A percentile compares a stretch with the other conserved stretches of the same genome.
phyloP scores from a whole-genome alignment of 352 stramenopile genomes.

The Hyaloperonospora arabidopsidis region DNA sequence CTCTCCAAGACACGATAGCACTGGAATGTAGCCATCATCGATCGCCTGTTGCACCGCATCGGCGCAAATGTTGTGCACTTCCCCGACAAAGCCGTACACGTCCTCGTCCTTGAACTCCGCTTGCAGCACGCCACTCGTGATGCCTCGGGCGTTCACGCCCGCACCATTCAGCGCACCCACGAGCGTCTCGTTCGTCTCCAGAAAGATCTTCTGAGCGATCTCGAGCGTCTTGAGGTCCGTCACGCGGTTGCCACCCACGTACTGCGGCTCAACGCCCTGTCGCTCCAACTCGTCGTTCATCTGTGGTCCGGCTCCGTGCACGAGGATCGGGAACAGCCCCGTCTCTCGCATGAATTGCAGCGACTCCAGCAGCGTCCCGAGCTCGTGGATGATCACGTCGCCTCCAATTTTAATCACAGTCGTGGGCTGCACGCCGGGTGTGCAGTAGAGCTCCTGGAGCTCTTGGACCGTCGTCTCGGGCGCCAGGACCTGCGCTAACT shows the following conservation, averaged over 20 bases:
- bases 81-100: constrained; percentile 81
- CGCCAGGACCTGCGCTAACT: constrained; percentile 51
- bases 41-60: constrained; percentile 66
- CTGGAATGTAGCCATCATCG: constrained; percentile 62
- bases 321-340: constrained; percentile 79
- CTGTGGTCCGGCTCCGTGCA: constrained; percentile 83
- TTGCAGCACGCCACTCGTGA: constrained; percentile 81
- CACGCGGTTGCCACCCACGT: constrained; percentile 82
- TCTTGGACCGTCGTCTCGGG: constrained; percentile 53
- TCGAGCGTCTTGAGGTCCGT: constrained; percentile 82
- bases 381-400: constrained; percentile 83
- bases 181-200: constrained; percentile 76
- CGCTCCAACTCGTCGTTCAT: constrained; percentile 83
- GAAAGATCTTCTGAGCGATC: constrained; percentile 82
- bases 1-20: constrained; percentile 81
- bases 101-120: constrained; percentile 72
- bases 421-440: constrained; percentile 56
- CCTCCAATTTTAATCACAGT: constrained; percentile 87
- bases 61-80: constrained; percentile 70
- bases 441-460: constrained; percentile 69
- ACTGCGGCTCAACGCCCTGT: constrained; percentile 79
- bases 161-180: constrained; percentile 64
- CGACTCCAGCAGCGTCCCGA: constrained; percentile 77
- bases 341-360: constrained; percentile 78
- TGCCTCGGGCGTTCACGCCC: constrained; percentile 60